Evolutionary conservation across 768 basidiomycete genomes (phyloP), one percentile per base, ranked within the genome.

Genomic region (Lentinus brumalis): DNA sequence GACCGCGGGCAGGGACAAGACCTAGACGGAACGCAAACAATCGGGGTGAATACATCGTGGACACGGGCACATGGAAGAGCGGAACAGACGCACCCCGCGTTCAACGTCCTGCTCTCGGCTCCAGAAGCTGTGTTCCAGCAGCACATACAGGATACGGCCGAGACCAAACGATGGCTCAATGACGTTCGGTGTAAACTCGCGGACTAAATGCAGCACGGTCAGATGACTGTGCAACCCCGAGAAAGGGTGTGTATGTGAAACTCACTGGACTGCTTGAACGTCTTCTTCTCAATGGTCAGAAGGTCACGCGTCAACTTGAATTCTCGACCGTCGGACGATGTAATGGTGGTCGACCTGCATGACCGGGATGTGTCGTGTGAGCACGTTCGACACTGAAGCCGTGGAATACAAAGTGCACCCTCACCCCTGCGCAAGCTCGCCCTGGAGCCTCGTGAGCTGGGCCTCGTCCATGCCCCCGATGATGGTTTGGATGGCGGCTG

Each of bases 121-220:
- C 97, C 96, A 98, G 82, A 89, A 99, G 68, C 85, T 87, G 79
- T 98, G 97, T 75, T 99, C 97, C 38, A 99, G 86, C 53, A 98
- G 81, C 31, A 86, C 87, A 75, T 98, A 98, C 49, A 98, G 80
- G 69, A 98, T 97, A 56, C 96, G 94, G 56, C 96, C 96, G 66
- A 98, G 86, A 61, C 97, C 96, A 76, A 98, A 97, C 4, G 97
- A 99, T 26, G 97, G 96, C 74, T 98, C 96, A 73, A 98, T 96
- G 74, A 99, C 97, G 75, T 98, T 98, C 40, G 96, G 97, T 57
- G 87, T 94, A 77, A 84, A 97, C 76, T 98, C 96, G 65, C 96
- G 92, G 66, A 93, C 95, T 97, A 71, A 59, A 56, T 57, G 53
- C 51, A 54, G 30, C 56, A 41, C 38, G 56, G 69, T 70, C 71